Conservation (phyloP, 805 yeast species). For the Candida oleophila region DNA sequence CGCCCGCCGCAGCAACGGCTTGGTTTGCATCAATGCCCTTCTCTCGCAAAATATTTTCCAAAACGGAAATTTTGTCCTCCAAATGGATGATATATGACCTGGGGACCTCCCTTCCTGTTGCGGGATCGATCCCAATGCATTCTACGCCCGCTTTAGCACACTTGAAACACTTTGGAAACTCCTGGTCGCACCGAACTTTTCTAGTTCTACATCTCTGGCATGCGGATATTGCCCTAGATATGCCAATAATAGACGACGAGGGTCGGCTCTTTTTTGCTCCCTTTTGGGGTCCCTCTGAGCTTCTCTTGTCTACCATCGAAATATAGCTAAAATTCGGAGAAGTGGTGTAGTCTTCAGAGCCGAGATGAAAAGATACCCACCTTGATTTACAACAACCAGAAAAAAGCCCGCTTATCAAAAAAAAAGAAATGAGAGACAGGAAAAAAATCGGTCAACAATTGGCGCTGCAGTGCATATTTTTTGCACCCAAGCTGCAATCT, state of each 20-base stretch:
- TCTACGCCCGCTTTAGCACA: conserved; percentile 65
- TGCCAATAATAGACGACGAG: conserved; percentile 1
- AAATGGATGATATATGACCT: conserved; percentile 72
- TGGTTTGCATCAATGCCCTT: conserved; percentile 35
- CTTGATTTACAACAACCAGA: too few species aligned
- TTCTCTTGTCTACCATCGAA: not conserved
- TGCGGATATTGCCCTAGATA: conserved; percentile 72
- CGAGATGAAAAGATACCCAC: not conserved
- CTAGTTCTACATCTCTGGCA: conserved; percentile 78
- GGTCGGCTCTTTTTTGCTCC: conserved; percentile 4
- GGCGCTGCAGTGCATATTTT: too few species aligned
- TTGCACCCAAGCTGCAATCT: too few species aligned
- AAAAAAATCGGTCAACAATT: not conserved
- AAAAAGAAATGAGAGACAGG: too few species aligned
- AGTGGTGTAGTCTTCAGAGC: not conserved
- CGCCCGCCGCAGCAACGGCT: too few species aligned
- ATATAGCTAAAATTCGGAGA: too few species aligned
- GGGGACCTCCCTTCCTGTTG: conserved; percentile 84
- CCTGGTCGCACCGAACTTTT: conserved; percentile 66
- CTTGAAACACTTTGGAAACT: conserved; percentile 63
- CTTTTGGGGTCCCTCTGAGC: not conserved
- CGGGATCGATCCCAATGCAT: conserved; percentile 84
- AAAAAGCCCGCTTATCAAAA: not conserved
- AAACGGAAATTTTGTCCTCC: conserved; percentile 60
- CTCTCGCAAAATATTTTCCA: conserved; percentile 50